Base-by-base conservation (phyloP, 2,329 filamentous ascomycete genomes). In the Fusarium cyanostomum region DNA sequence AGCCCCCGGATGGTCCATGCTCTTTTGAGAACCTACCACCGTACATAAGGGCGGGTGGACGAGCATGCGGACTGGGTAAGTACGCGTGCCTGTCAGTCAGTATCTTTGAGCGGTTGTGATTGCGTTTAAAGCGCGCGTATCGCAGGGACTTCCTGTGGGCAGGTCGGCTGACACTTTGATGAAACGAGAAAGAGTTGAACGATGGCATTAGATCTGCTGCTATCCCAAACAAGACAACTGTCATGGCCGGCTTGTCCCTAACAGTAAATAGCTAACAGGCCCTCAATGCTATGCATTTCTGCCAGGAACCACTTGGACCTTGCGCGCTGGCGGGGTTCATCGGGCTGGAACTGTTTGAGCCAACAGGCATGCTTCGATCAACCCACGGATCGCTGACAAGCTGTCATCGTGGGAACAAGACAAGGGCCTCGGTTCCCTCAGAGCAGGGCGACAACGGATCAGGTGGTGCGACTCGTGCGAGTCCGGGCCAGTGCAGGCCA, bases 401-500 rank as follows among this genome's bases (percentile, higher is more conserved):
- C 39, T 31, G 30, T 52, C 50, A 45, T 52, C 9, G 39, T 37
- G 15, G 39, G 10, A 34, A 35, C 45, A 30, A 8, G 28, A 26
- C 46, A 35, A 26, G 38, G 35, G 37, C 15, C 28, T 35, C 43
- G 41, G 27, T 11, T 38, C 38, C 39, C n/a, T 21, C 33, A 18
- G 43, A 31, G 12, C 48, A 55, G 16, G 31, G 35, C 33, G 38
- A 41, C 42, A 55, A 53, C 59, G 62, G 62, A 67, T 46, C 59
- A 64, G 60, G 56, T 61, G 63, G 55, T 64, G 51, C 63, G 59
- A 66, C 63, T 66, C 63, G 63, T 66, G 63, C 64, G 64, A 66
- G 64, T 67, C 59, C 63, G 64, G 64, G 55, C 59, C 59, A 56
- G 59, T 52, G 48, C 39, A 49, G 42, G 44, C 55, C 56, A 67